Conservation (phyloP, 352 stramenopile genomes). For the Pythium rhizo-oryzae region DNA sequence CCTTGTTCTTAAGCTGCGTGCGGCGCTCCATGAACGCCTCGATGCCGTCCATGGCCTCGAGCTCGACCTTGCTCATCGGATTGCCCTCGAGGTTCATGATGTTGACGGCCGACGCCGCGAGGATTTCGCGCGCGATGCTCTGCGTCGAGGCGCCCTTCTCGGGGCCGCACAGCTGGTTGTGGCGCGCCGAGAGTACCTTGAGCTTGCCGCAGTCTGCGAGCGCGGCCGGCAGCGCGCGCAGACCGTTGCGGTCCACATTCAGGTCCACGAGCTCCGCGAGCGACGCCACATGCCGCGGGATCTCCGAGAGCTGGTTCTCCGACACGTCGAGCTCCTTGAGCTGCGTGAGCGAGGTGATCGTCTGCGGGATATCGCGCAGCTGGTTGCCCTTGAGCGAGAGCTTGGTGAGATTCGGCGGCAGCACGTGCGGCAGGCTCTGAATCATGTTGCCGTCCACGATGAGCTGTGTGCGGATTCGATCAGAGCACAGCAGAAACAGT, state of each 20-base stretch:
- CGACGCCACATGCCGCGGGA: conserved; percentile 50
- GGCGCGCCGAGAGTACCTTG: conserved; percentile 67
- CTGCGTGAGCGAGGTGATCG: conserved; percentile 46
- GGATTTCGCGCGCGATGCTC: conserved; percentile 57
- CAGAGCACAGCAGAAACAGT: no score
- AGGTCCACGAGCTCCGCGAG: conserved; percentile 67
- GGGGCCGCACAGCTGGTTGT: conserved; percentile 47
- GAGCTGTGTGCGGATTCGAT: no score
- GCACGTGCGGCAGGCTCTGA: conserved; percentile 44
- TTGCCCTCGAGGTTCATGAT: conserved; percentile 87
- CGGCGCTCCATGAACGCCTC: conserved; percentile 75
- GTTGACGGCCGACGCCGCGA: conserved; percentile 63
- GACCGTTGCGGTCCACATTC: conserved; percentile 61
- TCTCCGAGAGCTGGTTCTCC: conserved; percentile 49
- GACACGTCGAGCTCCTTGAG: conserved; percentile 76
- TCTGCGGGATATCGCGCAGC: conserved; percentile 44
- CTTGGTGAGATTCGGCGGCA: conserved; percentile 78
- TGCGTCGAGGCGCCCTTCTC: conserved; percentile 34
- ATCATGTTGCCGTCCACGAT: conserved; percentile 79
- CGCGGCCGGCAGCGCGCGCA: conserved; percentile 45
- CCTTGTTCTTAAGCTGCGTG: conserved; percentile 86
- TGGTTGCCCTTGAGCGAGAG: conserved; percentile 73
- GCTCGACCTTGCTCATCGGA: conserved; percentile 73
- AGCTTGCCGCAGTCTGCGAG: conserved; percentile 69
- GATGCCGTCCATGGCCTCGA: conserved; percentile 80